These are phyloP conservation scores for Psilocybe azurescens DNA, from an alignment of 768 basidiomycete genomes.

Conservation along the genomic window DNA sequence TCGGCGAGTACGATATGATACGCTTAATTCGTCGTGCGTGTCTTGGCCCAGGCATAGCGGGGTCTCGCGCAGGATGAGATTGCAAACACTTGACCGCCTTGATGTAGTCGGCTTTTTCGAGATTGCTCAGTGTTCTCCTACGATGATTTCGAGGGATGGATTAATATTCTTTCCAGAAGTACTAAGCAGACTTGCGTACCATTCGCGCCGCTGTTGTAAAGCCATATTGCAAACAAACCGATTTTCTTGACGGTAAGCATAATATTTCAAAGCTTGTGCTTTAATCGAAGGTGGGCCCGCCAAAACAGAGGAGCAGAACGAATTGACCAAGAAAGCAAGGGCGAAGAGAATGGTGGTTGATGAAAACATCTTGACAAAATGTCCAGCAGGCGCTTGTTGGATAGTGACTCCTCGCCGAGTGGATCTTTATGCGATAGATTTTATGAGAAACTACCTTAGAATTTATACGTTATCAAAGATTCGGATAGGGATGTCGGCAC, in stretches of 20 bases:
- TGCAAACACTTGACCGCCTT: slow-evolving; percentile 40
- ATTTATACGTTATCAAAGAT: background rate
- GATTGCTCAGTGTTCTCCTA: slow-evolving; percentile 34
- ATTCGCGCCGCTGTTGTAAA: slow-evolving; percentile 17
- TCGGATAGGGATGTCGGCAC: background rate
- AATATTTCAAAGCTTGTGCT: background rate
- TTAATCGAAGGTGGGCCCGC: background rate
- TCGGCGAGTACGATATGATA: slow-evolving; percentile 36
- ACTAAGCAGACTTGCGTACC: background rate
- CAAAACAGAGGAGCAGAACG: background rate
- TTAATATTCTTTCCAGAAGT: background rate
- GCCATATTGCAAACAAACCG: background rate
- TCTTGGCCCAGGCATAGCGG: slow-evolving; percentile 26
- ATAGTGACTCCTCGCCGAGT: background rate
- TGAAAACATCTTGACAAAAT: background rate
- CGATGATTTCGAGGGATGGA: too few species aligned
- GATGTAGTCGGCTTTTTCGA: slow-evolving; percentile 37
- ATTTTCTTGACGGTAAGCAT: background rate
- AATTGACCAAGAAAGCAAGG: background rate
- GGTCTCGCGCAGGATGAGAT: slow-evolving; percentile 28
- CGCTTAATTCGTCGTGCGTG: slow-evolving; percentile 47
- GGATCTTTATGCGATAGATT: background rate
- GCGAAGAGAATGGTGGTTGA: background rate
- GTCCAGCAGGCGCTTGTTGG: background rate
- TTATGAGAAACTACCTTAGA: background rate